These are phyloP conservation scores for Boehmeria nivea DNA, from an alignment of 306 rosid genomes.

Conservation along the genomic window DNA sequence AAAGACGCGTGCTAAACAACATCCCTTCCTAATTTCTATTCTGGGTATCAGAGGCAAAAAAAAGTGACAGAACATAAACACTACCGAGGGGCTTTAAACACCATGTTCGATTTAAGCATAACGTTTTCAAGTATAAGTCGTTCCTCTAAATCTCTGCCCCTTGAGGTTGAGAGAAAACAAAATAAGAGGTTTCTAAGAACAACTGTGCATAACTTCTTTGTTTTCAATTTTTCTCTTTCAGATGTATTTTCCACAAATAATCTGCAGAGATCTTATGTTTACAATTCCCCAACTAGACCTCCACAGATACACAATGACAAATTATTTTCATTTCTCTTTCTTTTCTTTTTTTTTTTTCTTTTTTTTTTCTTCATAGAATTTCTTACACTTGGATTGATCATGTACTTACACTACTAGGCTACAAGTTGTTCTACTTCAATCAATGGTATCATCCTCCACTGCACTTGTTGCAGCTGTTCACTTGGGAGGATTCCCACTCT, in stretches of 20 bases:
- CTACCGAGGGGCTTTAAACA: no score
- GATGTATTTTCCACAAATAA: conserved; percentile 37
- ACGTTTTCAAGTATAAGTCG: no score
- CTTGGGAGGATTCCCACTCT: no score
- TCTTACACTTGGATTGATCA: conserved; percentile 34
- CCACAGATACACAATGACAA: conserved; percentile 40
- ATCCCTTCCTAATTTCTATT: no score
- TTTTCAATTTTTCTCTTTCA: conserved; percentile 1
- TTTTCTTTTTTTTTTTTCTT: not conserved
- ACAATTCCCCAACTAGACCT: conserved; percentile 67
- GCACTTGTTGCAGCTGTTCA: conserved; percentile 51
- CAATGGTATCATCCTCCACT: conserved; percentile 43
- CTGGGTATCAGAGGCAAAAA: no score
- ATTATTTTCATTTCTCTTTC: not conserved
- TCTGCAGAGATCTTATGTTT: conserved; percentile 73
- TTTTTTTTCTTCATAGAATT: conserved; percentile 27
- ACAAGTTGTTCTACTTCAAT: conserved; percentile 25
- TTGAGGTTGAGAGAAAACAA: no score
- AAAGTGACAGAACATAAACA: no score
- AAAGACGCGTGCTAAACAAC: no score
- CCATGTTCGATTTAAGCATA: no score
- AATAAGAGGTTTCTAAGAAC: not conserved
- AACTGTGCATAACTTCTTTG: conserved; percentile 11
- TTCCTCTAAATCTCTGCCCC: no score
- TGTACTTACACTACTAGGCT: conserved; percentile 31